phyloP scores from a whole-genome alignment of 305 asterid species.

The Rubia tinctorum region DNA sequence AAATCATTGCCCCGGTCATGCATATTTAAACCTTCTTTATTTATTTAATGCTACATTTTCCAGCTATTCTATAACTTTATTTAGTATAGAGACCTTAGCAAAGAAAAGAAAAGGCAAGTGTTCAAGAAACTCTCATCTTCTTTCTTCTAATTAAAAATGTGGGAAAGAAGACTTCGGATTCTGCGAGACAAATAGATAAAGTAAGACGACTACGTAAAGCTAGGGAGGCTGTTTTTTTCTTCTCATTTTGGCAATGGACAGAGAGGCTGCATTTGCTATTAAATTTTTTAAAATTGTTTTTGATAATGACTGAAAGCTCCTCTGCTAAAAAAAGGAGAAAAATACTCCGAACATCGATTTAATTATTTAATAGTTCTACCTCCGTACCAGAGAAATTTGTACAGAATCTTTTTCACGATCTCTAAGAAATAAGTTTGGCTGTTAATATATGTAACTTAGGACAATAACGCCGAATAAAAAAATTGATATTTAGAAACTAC shows the following conservation, averaged over 20 bases:
- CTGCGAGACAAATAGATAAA: conserved; percentile 2
- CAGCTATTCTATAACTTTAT: neutral
- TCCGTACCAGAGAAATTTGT: too few species aligned
- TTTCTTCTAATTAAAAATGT: neutral
- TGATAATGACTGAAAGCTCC: conserved; percentile 8
- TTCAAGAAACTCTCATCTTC: neutral
- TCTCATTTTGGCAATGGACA: neutral
- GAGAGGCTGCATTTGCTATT: neutral
- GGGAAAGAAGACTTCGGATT: conserved; percentile 19
- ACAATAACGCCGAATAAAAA: too few species aligned
- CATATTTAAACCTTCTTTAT: neutral
- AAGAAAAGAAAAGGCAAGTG: neutral
- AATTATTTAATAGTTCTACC: too few species aligned
- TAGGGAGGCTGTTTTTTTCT: neutral
- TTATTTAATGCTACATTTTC: neutral
- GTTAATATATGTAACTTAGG: too few species aligned
- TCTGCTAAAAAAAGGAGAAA: too few species aligned
- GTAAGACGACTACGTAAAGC: conserved; percentile 10
- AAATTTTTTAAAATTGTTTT: neutral
- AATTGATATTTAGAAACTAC: too few species aligned
- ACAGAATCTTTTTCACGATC: too few species aligned
- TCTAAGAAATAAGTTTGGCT: too few species aligned
- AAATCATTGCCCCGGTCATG: neutral
- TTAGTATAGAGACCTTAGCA: neutral
- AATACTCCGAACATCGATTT: too few species aligned